Percentiles rank a stretch among this genome's conserved stretches.
Conservation (phyloP, 139 green algal genomes). For the Edaphochlamys debaryana region DNA sequence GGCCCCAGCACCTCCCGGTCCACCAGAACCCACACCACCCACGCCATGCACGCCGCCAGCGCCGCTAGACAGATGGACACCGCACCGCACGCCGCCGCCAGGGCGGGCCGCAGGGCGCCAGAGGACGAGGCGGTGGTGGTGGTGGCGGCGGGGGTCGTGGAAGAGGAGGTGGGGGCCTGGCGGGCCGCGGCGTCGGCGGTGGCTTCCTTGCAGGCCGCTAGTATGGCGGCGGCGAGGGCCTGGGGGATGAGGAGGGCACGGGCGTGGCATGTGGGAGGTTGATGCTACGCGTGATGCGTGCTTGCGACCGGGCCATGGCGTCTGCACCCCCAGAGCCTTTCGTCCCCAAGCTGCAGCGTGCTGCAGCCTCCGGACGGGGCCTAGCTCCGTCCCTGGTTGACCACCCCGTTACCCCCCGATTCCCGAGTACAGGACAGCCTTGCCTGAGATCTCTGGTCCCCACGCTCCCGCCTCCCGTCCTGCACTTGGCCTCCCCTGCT, state of each 20-base stretch:
- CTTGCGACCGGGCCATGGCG: background rate
- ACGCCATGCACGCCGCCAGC: background rate
- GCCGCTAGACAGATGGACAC: background rate
- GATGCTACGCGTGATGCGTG: background rate
- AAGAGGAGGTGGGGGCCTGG: background rate
- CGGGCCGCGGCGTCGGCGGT: background rate
- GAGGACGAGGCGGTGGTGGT: background rate
- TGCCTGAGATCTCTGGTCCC: background rate
- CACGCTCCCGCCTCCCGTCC: too few species aligned
- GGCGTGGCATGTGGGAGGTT: background rate
- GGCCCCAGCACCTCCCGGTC: slow-evolving; percentile 4
- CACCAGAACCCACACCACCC: slow-evolving; percentile 29
- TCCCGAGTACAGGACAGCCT: too few species aligned
- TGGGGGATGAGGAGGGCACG: background rate
- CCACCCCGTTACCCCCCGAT: too few species aligned
- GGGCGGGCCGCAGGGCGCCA: background rate
- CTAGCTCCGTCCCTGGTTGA: too few species aligned
- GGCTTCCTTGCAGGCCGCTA: background rate
- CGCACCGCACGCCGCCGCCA: background rate
- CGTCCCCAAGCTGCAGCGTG: too few species aligned
- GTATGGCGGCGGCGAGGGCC: slow-evolving; percentile 5
- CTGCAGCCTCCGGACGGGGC: background rate
- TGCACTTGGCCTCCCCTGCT: background rate
- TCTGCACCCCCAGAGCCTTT: background rate
- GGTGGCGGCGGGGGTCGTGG: background rate